Evolutionary conservation across 2,329 filamentous ascomycete species (phyloP).

Genomic region (Monosporascus sp.): DNA sequence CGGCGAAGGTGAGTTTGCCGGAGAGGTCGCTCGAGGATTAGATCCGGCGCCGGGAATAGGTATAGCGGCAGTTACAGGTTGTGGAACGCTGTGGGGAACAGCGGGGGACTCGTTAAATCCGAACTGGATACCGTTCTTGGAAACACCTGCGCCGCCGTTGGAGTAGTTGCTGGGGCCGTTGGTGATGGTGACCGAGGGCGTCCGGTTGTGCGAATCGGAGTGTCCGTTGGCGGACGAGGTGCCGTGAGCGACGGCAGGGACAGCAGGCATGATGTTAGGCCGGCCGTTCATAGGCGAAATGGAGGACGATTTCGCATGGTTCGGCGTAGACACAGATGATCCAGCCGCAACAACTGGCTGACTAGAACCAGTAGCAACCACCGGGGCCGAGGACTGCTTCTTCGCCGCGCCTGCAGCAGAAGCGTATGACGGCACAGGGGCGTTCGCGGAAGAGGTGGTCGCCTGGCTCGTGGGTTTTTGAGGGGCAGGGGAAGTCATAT

Average conservation of each 20-base stretch:
- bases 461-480: slow-evolving; percentile 50
- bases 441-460: slow-evolving; percentile 49
- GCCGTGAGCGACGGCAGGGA: slow-evolving; percentile 60
- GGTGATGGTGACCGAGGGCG: slow-evolving; percentile 87
- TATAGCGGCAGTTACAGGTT: slow-evolving; percentile 51
- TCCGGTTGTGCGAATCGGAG: slow-evolving; percentile 69
- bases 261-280: slow-evolving; percentile 62
- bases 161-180: slow-evolving; percentile 71
- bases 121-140: slow-evolving; percentile 69
- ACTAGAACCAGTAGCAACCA: slow-evolving; percentile 54
- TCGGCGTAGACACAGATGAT: slow-evolving; percentile 46
- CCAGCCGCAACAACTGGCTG: slow-evolving; percentile 50
- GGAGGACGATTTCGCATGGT: slow-evolving; percentile 60
- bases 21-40: slow-evolving; percentile 73
- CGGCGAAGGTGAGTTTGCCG: slow-evolving; percentile 82
- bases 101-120: slow-evolving; percentile 69
- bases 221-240: slow-evolving; percentile 64
- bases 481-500: slow-evolving; percentile 58
- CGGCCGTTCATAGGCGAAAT: slow-evolving; percentile 83
- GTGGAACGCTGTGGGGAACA: slow-evolving; percentile 62
- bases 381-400: slow-evolving; percentile 56
- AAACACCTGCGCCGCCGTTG: slow-evolving; percentile 65
- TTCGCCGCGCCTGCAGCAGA: slow-evolving; percentile 59
- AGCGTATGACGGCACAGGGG: slow-evolving; percentile 60
- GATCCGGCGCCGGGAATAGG: slow-evolving; percentile 54